Conservation (phyloP, 768 basidiomycete genomes). For the Termitomyces sp. region DNA sequence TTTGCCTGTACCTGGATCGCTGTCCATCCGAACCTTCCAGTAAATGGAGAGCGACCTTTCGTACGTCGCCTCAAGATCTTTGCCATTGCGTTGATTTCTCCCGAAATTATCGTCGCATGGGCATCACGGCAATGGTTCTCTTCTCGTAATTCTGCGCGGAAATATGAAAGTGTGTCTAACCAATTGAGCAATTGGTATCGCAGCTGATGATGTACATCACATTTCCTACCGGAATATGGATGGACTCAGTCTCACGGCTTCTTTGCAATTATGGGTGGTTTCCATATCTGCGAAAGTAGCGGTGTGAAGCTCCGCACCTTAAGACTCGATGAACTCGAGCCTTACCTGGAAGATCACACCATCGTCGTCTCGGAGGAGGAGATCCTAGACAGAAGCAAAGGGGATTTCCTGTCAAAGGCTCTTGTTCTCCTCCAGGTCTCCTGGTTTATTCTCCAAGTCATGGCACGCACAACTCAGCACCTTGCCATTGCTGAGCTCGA, state of each 20-base stretch:
- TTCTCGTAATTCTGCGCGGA: constrained; percentile 13
- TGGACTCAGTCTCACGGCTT: constrained; percentile 22
- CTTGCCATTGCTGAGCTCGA: constrained; percentile 26
- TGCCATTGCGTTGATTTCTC: constrained; percentile 16
- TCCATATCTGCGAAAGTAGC: constrained; percentile 5
- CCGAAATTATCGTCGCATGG: constrained; percentile 18
- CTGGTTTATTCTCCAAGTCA: constrained; percentile 27
- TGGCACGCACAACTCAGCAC: constrained; percentile 18
- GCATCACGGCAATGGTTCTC: constrained; percentile 17
- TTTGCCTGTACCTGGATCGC: background rate
- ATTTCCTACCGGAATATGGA: constrained; percentile 2
- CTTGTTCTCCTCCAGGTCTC: constrained; percentile 22
- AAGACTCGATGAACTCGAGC: background rate
- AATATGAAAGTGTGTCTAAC: background rate
- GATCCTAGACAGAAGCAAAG: constrained; percentile 24
- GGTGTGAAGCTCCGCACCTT: background rate
- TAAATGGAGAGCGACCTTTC: background rate
- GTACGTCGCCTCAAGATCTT: background rate
- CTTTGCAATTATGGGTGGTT: constrained; percentile 25
- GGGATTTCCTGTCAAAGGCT: constrained; percentile 19
- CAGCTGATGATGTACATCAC: background rate
- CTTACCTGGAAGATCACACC: background rate
- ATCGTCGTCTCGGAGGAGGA: constrained; percentile 12
- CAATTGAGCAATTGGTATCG: background rate
- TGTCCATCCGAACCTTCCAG: constrained; percentile 22